Base-by-base conservation (phyloP, 441 rosid species). In the Kokia cookei region DNA sequence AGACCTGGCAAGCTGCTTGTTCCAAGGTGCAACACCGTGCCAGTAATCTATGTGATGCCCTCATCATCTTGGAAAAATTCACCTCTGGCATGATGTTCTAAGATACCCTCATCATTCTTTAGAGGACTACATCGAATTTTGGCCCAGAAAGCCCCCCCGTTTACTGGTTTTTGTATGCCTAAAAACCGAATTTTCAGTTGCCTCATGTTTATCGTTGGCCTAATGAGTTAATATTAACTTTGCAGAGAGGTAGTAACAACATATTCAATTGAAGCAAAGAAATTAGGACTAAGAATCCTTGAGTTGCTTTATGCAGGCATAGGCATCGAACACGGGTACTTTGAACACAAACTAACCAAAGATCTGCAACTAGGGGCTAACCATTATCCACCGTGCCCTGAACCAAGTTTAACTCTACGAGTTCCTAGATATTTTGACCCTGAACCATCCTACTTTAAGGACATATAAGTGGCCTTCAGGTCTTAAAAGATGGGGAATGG, bases 141-240 rank as follows among this genome's bases (percentile, higher is more conserved):
- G 88, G 88, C 82, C 84, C 22, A 51, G 74, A 57, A 84, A 80
- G 45, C 84, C 88, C 5, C 12, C 42, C 7, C n/a, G 62, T 54
- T 65, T 81, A 83, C 68, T 71, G 79, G 82, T 77, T 66, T 8
- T 27, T 35, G 17, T 53, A 60, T 3, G 13, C 40, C 26, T 7
- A 0, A 3, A n/a, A 27, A 19, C 40, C 8, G 13, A 27, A 10
- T 65, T 7, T 27, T 2, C n/a, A 51, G 22, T 7, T 51, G 7
- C 40, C 1, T 35, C 40, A 35, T 2, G 7, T 35, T 35, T 35
- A 35, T 35, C 7, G 40, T 13, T 47, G 57, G 24, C 57, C 57
- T 51, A n/a, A 10, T 55, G 60, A 55, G 13, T 9, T 3, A 67
- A 42, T 62, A 4, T 11, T 47, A 47, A 47, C 15, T 3, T 22